A percentile compares a stretch with the other conserved stretches of the same genome.
phyloP scores from a whole-genome alignment of 2,329 filamentous ascomycete genomes.

The Cytospora mali region DNA sequence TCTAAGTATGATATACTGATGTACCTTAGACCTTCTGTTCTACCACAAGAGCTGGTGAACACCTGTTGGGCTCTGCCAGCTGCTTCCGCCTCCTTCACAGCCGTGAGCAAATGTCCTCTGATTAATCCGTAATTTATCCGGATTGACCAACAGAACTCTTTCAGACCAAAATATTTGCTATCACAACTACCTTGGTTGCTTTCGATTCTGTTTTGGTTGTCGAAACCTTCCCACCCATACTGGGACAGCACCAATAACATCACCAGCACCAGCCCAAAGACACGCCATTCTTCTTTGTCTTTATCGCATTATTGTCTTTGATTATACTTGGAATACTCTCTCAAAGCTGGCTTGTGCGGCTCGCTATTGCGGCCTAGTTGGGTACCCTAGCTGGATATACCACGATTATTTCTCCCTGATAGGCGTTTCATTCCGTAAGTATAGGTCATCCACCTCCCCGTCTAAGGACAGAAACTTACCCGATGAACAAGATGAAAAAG shows the following conservation, averaged over 20 bases:
- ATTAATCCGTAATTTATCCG: not conserved
- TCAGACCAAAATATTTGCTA: not conserved
- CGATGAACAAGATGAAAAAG: not conserved
- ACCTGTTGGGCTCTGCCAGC: not conserved
- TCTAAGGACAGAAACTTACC: not conserved
- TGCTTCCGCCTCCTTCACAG: not conserved
- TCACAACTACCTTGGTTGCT: not conserved
- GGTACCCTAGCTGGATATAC: not conserved
- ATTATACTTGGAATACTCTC: not conserved
- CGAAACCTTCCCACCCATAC: not conserved
- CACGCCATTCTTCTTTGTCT: too few species aligned
- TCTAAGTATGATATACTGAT: not conserved
- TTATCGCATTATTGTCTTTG: too few species aligned
- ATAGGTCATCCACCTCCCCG: not conserved
- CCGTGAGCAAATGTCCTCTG: not conserved
- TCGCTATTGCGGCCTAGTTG: too few species aligned
- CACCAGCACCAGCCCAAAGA: too few species aligned
- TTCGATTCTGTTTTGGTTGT: not conserved
- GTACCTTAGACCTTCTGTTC: not conserved
- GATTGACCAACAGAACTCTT: not conserved
- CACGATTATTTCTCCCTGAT: not conserved
- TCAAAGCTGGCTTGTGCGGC: too few species aligned
- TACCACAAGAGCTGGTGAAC: not conserved
- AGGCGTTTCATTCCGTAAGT: not conserved
- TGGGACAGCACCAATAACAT: not conserved